Conservation (phyloP, 257 asterid genomes). For the Jacaranda mimosifolia region DNA sequence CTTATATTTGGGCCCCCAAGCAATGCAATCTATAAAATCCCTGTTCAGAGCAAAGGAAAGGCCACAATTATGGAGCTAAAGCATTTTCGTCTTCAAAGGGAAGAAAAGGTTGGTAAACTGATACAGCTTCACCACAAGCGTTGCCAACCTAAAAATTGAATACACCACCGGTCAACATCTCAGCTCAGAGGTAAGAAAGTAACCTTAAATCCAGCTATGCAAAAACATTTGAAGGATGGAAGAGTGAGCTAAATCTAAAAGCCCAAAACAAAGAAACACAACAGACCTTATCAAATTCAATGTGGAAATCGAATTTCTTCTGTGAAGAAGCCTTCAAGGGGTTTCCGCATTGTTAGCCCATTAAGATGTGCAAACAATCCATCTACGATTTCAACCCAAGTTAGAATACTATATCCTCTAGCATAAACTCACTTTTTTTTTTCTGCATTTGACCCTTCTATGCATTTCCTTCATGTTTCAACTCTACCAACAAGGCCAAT, state of each 20-base stretch:
- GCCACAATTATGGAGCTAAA: constrained; percentile 71
- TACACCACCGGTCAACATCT: constrained; percentile 90
- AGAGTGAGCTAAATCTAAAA: constrained; percentile 63
- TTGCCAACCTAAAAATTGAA: constrained; percentile 98
- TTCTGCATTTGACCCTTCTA: constrained; percentile 57
- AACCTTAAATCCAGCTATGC: constrained; percentile 80
- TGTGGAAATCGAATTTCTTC: constrained; percentile 88
- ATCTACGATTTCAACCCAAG: constrained; percentile 99
- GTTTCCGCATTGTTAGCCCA: constrained; percentile 95
- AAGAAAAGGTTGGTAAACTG: constrained; percentile 93
- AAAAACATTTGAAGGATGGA: constrained; percentile 69
- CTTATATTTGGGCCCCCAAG: constrained; percentile 37
- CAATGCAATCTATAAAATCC: constrained; percentile 52
- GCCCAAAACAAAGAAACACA: constrained; percentile 68
- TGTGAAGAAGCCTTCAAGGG: constrained; percentile 81
- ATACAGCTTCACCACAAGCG: constrained; percentile 98
- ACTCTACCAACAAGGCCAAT: constrained; percentile 37
- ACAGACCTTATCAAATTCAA: constrained; percentile 91
- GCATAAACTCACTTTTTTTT: constrained; percentile 57
- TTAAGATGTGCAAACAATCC: constrained; percentile 91
- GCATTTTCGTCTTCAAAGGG: constrained; percentile 82
- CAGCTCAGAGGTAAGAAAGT: constrained; percentile 68
- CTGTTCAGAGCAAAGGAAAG: constrained; percentile 72
- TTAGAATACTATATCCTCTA: constrained; percentile 76
- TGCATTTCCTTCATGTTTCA: constrained; percentile 49